phyloP scores from a whole-genome alignment of 768 basidiomycete species.

The Rubroboletus pulcherrimus region DNA sequence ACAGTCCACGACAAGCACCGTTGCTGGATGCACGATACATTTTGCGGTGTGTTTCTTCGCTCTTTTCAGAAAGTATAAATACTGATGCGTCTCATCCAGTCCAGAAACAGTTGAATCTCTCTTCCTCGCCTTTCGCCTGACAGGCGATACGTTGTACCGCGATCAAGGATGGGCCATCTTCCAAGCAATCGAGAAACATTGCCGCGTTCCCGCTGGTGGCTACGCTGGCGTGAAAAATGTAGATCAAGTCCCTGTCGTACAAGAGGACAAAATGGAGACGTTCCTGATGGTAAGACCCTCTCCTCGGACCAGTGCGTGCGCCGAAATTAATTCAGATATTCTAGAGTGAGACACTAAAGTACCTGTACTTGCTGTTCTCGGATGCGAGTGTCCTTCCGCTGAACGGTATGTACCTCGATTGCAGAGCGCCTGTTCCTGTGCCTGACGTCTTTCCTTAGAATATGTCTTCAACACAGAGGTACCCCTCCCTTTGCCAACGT shows the following conservation, averaged over 20 bases:
- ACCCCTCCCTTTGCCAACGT: conserved; percentile 16
- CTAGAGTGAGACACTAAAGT: conserved; percentile 88
- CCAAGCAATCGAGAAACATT: conserved; percentile 82
- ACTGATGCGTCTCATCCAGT: conserved; percentile 33
- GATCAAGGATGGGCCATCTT: conserved; percentile 88
- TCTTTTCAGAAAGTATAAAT: neutral
- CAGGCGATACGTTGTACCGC: conserved; percentile 78
- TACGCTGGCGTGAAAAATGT: conserved; percentile 85
- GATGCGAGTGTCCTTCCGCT: conserved; percentile 70
- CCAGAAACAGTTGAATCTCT: conserved; percentile 95
- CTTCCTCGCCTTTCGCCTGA: conserved; percentile 87
- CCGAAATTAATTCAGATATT: neutral
- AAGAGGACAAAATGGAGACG: conserved; percentile 93
- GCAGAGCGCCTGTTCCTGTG: neutral
- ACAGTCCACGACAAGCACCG: conserved; percentile 24
- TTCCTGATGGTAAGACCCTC: conserved; percentile 70
- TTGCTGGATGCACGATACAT: conserved; percentile 90
- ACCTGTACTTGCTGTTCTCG: conserved; percentile 83
- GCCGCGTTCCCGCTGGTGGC: conserved; percentile 71
- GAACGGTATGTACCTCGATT: conserved; percentile 49
- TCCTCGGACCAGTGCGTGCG: neutral
- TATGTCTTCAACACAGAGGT: conserved; percentile 95
- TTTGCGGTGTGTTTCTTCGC: conserved; percentile 53
- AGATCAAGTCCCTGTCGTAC: conserved; percentile 61
- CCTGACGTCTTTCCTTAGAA: conserved; percentile 39